Evolutionary conservation across 2,329 filamentous ascomycete genomes (phyloP), one percentile per base, ranked within the genome.

Genomic region (Epichloe glyceriae): DNA sequence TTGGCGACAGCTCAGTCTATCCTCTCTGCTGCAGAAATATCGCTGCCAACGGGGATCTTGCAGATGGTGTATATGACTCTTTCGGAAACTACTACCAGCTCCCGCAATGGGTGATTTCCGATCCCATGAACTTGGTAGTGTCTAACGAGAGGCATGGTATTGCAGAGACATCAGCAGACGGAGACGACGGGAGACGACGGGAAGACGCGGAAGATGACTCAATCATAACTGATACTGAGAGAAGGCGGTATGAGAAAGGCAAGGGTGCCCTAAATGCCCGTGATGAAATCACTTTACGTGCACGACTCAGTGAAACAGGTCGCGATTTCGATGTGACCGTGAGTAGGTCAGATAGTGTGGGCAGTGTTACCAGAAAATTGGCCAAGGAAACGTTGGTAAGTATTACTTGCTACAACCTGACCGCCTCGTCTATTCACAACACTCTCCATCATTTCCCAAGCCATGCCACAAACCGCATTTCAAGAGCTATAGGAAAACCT

Each of bases 1-100:
- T 62, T 86, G 8, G 73, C 71, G 30, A 88, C 83, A 2, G 90
- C 90, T 6, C 89, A 96, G 70, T 79, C 77, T 50, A 85, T 96
- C 51, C 69, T 96, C 5, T 80, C 85, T 60, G 89, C 89, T 1
- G 84, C 82, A 8, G 88, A 83, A 22, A 76, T 90, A 34, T 88
- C 84, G 0, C 67, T 89, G 12, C 85, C 86, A 0, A 86, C 83
- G 0, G 86, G 0, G 76, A 88, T 59, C 66, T 90, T 19, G 78
- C 79, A 39, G 79, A 86, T 50, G 85, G 85, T 10, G 82, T 75
- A 17, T 91, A 88, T 59, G 86, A 90, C 62, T 68, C 79, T 38
- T 71, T 82, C 47, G 86, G 86, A 1, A 82, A 80, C 52, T 76
- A 83, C 52, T 91, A 91, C 61, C 70, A 77, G 6, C 62, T 90